Conservation (phyloP, 23 red algal genomes). For the Chondrus crispus region DNA sequence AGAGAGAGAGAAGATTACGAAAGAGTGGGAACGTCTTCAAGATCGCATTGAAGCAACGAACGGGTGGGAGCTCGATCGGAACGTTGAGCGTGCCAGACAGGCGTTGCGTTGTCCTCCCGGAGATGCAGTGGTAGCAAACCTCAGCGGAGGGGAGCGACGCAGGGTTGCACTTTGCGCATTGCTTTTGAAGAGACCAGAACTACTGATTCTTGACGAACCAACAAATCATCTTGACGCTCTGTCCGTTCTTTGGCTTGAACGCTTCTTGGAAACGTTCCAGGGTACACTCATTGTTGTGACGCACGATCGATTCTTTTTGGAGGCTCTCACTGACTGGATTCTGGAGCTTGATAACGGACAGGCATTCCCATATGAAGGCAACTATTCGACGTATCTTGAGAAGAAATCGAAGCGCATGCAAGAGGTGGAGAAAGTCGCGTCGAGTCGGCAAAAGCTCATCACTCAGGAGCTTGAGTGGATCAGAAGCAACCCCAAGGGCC, state of each 20-base stretch:
- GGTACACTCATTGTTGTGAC: conserved; percentile 64
- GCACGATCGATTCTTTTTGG: conserved; percentile 85
- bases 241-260: conserved; percentile 87
- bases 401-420: conserved; percentile 72
- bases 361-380: conserved; percentile 80
- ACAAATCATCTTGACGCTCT: conserved; percentile 60
- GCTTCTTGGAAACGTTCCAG: conserved; percentile 77
- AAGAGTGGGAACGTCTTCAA: conserved; percentile 72
- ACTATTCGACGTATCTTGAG: conserved; percentile 86
- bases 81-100: conserved; percentile 73
- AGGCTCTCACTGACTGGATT: conserved; percentile 86
- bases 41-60: conserved; percentile 80
- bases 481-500: conserved; percentile 61
- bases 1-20: conserved; percentile 49
- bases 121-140: conserved; percentile 67
- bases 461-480: conserved; percentile 88
- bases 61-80: conserved; percentile 85
- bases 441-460: conserved; percentile 62
- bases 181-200: conserved; percentile 70
- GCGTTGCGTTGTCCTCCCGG: conserved; percentile 81
- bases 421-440: conserved; percentile 72
- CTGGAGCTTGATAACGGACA: conserved; percentile 80
- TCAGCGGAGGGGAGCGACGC: conserved; percentile 79
- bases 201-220: conserved; percentile 89
- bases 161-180: conserved; percentile 81